Conservation (phyloP, 2,329 filamentous ascomycete species). For the Colletotrichum phormii region DNA sequence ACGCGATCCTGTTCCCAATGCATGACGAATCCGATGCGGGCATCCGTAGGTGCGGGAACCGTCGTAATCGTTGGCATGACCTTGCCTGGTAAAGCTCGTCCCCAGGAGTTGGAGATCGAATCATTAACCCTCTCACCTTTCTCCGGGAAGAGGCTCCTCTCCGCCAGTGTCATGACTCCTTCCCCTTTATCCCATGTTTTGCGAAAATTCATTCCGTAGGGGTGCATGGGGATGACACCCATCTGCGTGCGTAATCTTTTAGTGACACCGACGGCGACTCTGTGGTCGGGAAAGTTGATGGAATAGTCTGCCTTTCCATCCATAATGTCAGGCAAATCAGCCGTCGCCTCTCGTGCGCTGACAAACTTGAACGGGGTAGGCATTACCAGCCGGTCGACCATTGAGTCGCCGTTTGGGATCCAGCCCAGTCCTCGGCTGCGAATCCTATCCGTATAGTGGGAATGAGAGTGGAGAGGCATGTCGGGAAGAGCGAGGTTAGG, state of each 20-base stretch:
- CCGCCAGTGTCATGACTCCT: slow-evolving; percentile 51
- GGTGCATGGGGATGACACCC: slow-evolving; percentile 68
- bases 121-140: slow-evolving; percentile 29
- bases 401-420: slow-evolving; percentile 69
- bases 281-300: slow-evolving; percentile 76
- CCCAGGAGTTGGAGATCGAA: slow-evolving; percentile 57
- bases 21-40: slow-evolving; percentile 63
- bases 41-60: slow-evolving; percentile 59
- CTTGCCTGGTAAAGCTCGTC: slow-evolving; percentile 61
- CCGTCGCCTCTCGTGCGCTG: slow-evolving; percentile 63
- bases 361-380: slow-evolving; percentile 71
- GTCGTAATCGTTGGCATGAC: slow-evolving; percentile 76
- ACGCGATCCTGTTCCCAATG: slow-evolving; percentile 76
- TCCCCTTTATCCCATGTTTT: slow-evolving; percentile 55
- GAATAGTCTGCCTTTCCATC: slow-evolving; percentile 73
- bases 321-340: slow-evolving; percentile 71
- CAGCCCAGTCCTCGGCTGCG: slow-evolving; percentile 60
- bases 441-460: slow-evolving; percentile 57
- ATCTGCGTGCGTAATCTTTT: slow-evolving; percentile 58
- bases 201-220: slow-evolving; percentile 64
- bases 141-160: slow-evolving; percentile 54
- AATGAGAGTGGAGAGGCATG: slow-evolving; percentile 71
- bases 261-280: slow-evolving; percentile 57
- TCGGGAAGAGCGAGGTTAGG: slow-evolving; percentile 70
- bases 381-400: slow-evolving; percentile 62